These are phyloP conservation scores for Malus sylvestris DNA, from an alignment of 306 rosid genomes.

Conservation along the genomic window DNA sequence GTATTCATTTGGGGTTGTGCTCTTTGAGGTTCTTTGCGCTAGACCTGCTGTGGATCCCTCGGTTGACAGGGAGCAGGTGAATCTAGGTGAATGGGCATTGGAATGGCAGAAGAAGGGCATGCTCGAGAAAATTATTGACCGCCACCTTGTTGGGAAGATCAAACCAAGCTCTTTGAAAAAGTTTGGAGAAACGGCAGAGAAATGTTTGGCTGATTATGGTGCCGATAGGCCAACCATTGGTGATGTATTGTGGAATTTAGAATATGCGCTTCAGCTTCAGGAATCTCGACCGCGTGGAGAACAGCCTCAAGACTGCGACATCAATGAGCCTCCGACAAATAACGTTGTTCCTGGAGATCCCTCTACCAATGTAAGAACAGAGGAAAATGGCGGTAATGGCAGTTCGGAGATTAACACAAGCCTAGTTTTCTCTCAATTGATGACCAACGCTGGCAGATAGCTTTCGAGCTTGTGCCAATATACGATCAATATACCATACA, in stretches of 20 bases:
- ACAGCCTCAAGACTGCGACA: slow-evolving; percentile 10
- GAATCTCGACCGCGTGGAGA: slow-evolving; percentile 42
- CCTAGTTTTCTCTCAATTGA: slow-evolving; percentile 81
- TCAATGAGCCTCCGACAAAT: slow-evolving; percentile 17
- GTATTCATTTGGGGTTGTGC: slow-evolving; percentile 95
- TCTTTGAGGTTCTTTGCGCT: slow-evolving; percentile 85
- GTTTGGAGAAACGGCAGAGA: slow-evolving; percentile 91
- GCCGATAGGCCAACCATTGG: slow-evolving; percentile 98
- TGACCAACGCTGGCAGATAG: slow-evolving; percentile 86
- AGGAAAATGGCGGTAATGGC: slow-evolving; percentile 29
- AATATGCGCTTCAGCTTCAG: slow-evolving; percentile 87
- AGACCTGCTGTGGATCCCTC: slow-evolving; percentile 93
- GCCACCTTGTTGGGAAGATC: slow-evolving; percentile 53
- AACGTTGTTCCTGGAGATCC: slow-evolving; percentile 23
- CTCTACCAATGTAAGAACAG: slow-evolving; percentile 25
- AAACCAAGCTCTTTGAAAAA: slow-evolving; percentile 66
- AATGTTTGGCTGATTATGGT: slow-evolving; percentile 90
- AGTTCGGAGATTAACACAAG: slow-evolving; percentile 55
- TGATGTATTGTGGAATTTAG: slow-evolving; percentile 93
- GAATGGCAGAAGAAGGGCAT: slow-evolving; percentile 80
- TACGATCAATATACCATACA: slow-evolving; percentile 5
- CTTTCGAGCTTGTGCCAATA: slow-evolving; percentile 18
- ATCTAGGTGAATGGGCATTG: slow-evolving; percentile 89
- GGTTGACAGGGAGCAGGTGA: slow-evolving; percentile 78
- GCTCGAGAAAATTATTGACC: slow-evolving; percentile 68